Evolutionary conservation across 805 yeast genomes (phyloP), one percentile per base, ranked within the genome.

Genomic region (Metschnikowia koreensis): DNA sequence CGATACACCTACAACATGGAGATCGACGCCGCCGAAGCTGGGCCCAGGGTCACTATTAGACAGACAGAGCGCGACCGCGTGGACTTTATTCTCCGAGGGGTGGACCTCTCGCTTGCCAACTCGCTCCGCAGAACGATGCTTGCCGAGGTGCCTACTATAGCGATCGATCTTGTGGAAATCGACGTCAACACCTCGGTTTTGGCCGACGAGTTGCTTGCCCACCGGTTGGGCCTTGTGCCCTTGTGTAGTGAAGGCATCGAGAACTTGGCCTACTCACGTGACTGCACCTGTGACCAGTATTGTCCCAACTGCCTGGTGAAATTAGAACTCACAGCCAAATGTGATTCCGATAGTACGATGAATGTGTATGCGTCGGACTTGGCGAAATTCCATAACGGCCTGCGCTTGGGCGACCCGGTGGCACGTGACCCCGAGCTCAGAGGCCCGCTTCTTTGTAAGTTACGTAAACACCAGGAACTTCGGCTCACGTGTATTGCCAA

Each of bases 281-380:
- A 94, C 68, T 94, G 99, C 70, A 92, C 96, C 41, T 94, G 99
- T 75, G 99, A 94, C 68, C 96, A 92, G 66, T 93, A 94, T 73
- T 94, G 99, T 73, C 92, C 90, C 54, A 86, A 87, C 69, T 94
- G 99, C 73, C 86, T 96, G 4, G 98, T 94, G 26, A 89, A 86
- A 58, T 78, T 94, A 51, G 84, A 86, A 52, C 73, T 94, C 57
- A 84, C 89, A 51, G 99, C 97, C n/a, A 78, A 83, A 57, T 93
- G 97, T 68, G 93, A 89, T 56, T 77, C 88, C 41, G 97, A 90
- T 63, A 83, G 86, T 43, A 89, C 96, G 10, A 87, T 90, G 81
- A 89, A 86, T 59, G 92, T 94, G 11, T 94, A 91, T 67, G 87
- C 98, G 9, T 80, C 89, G 57, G 98, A 94, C 57, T 62, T 64